Evolutionary conservation across 257 asterid genomes (phyloP), one percentile per base, ranked within the genome.

Genomic region (Solanum gracilifrons): DNA sequence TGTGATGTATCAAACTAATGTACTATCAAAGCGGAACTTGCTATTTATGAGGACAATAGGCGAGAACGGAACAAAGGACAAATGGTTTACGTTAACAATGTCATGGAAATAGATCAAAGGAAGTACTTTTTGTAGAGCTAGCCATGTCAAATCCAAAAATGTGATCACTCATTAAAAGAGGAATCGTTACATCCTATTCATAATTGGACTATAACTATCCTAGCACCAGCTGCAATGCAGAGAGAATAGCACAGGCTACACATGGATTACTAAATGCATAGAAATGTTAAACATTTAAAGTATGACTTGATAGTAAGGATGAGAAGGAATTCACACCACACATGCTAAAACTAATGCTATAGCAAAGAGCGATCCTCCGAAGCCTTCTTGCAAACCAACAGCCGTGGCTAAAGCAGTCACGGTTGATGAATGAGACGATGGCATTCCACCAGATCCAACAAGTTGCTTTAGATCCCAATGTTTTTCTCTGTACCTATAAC

Each of bases 371-470:
- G 98, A 91, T 86, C 97, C 96, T 87, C 96, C 99, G 71, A 96
- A 97, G 55, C 99, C 98, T 10, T 96, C 99, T 87, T 88, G 93
- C 84, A 95, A 86, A 85, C 99, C 98, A n/a, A 95, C 92, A 66
- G 97, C 98, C 69, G 93, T 87, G 1, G 99, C 96, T 60, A 97
- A 96, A 86, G 99, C 99, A 85, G 95, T 88, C 86, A 95, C 99
- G 11, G 99, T 96, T 84, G 99, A 90, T 37, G 99, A 94, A 94
- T 97, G 99, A 87, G 99, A 96, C 3, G 99, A 97, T 1, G 99
- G 99, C 99, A 97, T 97, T 15, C 99, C 99, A 13, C 99, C 99
- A 3, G 99, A 95, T 86, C 95, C 99, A 87, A 96, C 72, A 33
- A 97, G 96, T 91, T 89, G 93, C 92, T 92, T 95, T 68, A 93